Conservation (phyloP, 805 yeast species). For the Candida nanaspora region DNA sequence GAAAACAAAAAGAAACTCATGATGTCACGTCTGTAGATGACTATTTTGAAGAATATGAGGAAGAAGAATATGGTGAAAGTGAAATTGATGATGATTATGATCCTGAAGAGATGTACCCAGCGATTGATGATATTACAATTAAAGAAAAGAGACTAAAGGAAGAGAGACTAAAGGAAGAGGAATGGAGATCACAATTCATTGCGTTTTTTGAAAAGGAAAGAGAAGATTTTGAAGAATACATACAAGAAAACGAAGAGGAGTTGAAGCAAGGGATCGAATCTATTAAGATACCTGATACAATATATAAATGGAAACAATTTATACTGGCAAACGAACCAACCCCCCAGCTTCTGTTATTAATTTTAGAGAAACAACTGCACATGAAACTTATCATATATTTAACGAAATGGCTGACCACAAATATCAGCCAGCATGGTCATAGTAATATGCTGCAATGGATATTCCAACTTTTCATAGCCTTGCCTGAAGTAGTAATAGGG, state of each 20-base stretch:
- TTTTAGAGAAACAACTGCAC: slow-evolving; percentile 27
- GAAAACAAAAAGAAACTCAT: not conserved
- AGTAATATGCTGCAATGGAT: slow-evolving; percentile 31
- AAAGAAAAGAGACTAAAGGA: not conserved
- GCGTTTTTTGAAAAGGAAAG: slow-evolving; percentile 10
- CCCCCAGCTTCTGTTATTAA: slow-evolving; percentile 18
- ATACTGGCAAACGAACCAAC: slow-evolving; percentile 28
- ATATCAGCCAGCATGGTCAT: slow-evolving; percentile 11
- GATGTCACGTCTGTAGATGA: not conserved
- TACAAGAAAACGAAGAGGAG: slow-evolving; percentile 16
- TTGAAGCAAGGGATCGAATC: not conserved
- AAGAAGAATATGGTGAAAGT: slow-evolving; percentile 1
- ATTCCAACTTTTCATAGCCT: slow-evolving; percentile 28
- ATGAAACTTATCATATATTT: slow-evolving; percentile 33
- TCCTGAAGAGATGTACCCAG: too few species aligned
- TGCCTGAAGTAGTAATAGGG: slow-evolving; percentile 30
- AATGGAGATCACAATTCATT: slow-evolving; percentile 7
- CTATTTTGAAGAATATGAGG: slow-evolving; percentile 2
- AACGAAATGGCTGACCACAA: slow-evolving; percentile 33
- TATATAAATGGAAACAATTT: slow-evolving; percentile 35
- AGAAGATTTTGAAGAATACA: slow-evolving; percentile 11
- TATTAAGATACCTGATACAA: slow-evolving; percentile 22
- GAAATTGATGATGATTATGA: not conserved
- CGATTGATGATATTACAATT: too few species aligned
- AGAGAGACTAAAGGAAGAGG: not conserved